Base-by-base conservation (phyloP, 208 protist genomes). In the Leishmania tarentolae region DNA sequence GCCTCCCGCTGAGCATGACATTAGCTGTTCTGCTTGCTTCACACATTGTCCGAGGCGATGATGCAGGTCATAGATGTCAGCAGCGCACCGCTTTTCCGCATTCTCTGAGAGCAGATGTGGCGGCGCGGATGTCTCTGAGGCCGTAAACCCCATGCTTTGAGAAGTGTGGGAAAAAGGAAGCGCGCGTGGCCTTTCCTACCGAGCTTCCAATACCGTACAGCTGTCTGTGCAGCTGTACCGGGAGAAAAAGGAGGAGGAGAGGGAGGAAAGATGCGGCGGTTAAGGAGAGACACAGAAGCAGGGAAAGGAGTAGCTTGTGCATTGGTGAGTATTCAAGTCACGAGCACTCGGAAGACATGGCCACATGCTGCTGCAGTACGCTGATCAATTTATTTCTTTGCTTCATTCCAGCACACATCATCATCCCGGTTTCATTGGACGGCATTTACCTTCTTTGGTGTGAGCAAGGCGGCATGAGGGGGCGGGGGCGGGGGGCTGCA, bases 61-160 rank as follows among this genome's bases (percentile, higher is more conserved):
- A 15, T 82, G 69, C 61, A 82, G 15, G 47, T 68, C 76, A 53
- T 61, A 81, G 56, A 81, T 78, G 42, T 81, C 82, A 13, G 76
- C 82, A 11, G 72, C 76, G 61, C 75, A 76, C 44, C 11, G 74
- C 37, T 68, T 76, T 21, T 69, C 71, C 37, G 35, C 80, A 47
- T 44, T 31, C 5, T 53, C 53, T 7, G 72, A 78, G 28, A 82
- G 57, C 3, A 52, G 42, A 0, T 53, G 24, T 11, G 72, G 28
- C 42, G 79, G 40, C 24, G 70, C 46, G 24, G 19, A 44, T 44
- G 56, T 17, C 3, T 24, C 46, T 57, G 61, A 53, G 24, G 44
- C 42, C 1, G 57, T 37, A 8, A 13, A 28, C 9, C 31, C 47
- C 59, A 73, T 83, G 37, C 3, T 69, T 4, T 59, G 50, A 15